Evolutionary conservation across 768 basidiomycete genomes (phyloP), one percentile per base, ranked within the genome.

Genomic region (Xerocomellus chrysenteron): DNA sequence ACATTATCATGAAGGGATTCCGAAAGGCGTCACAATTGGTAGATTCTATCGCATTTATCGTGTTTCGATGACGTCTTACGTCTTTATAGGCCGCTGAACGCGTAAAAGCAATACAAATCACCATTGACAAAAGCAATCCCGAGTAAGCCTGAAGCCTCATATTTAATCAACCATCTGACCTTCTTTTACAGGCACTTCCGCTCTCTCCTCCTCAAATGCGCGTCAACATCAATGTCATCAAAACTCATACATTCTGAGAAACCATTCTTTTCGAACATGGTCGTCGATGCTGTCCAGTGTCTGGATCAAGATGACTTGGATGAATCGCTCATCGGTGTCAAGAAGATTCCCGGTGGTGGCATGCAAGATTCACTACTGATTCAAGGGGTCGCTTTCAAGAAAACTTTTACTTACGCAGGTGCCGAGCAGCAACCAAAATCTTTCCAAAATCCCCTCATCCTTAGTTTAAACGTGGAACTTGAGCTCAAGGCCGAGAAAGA

Each of bases 401-500:
- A 99, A 78, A 99, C 97, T 0, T 99, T 99, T 75, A 95, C 94
- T 2, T 99, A 99, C 63, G 97, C 97, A 21, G 97, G 97, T 46
- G 97, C 97, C 19, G 97, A 99, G 70, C 97, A 99, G 74, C 96
- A 98, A 70, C 97, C 96, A 42, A 98, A 98, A 76, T 80, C 83
- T 35, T 97, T 98, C 81, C 76, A 76, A 59, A 69, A 96, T 67
- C 94, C 96, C 44, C 87, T 94, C 65, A 87, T 99, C 54, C 80
- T 98, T 17, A 94, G 94, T 68, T 74, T 99, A 55, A 99, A 99
- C 69, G 96, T 99, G 61, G 97, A 99, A 71, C 84, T 99, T 51
- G 97, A 99, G 74, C 80, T 99, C 63, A 99, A 99, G 75, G 97
- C 97, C 0, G 97, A 99, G 76, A 95, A 98, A 73, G 97, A 99